Evolutionary conservation across 2,329 filamentous ascomycete genomes (phyloP).

Genomic region (Hymenoscyphus salicellus): DNA sequence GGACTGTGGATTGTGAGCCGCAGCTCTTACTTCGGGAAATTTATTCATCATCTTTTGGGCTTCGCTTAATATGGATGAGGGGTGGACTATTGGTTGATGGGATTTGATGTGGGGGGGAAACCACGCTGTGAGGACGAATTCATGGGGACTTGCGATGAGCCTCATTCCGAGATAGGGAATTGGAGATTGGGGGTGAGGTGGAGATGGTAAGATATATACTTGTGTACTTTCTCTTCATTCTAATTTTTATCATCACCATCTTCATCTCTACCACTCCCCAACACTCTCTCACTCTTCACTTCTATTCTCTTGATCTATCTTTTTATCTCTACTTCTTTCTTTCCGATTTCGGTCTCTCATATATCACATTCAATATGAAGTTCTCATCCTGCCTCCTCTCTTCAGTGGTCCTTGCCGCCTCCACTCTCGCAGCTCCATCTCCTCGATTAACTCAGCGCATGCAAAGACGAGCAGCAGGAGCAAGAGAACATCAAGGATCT

Average conservation of each 20-base stretch:
- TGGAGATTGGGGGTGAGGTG: no score
- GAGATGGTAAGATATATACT: no score
- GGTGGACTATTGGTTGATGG: no score
- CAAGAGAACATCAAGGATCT: background rate
- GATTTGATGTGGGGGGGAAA: no score
- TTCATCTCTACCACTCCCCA: background rate
- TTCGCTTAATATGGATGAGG: no score
- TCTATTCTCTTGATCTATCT: background rate
- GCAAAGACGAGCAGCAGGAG: background rate
- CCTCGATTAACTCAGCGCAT: background rate
- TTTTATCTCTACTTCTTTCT: background rate
- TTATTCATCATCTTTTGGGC: no score
- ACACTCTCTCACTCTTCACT: background rate
- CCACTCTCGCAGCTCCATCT: background rate
- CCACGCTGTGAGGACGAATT: no score
- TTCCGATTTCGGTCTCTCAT: background rate
- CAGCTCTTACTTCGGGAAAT: no score
- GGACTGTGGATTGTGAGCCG: no score
- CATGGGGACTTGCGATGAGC: no score
- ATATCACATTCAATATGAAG: constrained; percentile 5
- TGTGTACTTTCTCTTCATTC: no score
- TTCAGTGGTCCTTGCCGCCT: background rate
- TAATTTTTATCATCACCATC: background rate
- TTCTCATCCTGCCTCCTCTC: constrained; percentile 2
- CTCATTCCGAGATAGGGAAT: no score